A percentile compares a stretch with the other conserved stretches of the same genome.
phyloP scores from a whole-genome alignment of 2,329 filamentous ascomycete species.

The Penicillium corylophilum region DNA sequence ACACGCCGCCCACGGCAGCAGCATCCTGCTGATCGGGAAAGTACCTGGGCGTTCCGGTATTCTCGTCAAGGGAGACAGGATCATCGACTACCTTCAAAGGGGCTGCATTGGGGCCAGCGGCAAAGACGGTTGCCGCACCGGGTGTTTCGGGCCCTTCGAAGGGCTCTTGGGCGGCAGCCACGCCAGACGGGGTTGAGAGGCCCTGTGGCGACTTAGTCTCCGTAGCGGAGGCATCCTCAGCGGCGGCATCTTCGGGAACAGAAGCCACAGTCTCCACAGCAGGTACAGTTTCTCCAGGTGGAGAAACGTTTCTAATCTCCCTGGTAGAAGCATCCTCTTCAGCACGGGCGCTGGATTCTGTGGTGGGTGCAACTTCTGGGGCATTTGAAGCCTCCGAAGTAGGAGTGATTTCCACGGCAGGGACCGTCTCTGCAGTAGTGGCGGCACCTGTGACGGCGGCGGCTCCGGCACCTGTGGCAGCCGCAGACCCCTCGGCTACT shows the following conservation, averaged over 20 bases:
- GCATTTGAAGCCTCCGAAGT: neutral
- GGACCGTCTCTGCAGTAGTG: neutral
- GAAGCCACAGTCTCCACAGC: neutral
- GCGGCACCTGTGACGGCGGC: neutral
- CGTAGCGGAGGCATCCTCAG: neutral
- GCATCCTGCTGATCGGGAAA: conserved; percentile 13
- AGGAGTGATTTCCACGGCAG: neutral
- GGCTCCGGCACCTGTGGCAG: too few species aligned
- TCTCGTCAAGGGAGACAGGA: neutral
- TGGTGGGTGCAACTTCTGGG: neutral
- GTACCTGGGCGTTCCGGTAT: neutral
- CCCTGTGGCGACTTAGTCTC: neutral
- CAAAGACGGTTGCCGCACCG: conserved; percentile 4
- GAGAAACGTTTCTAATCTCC: neutral
- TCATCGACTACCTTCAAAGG: conserved; percentile 7
- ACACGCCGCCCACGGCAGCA: conserved; percentile 3
- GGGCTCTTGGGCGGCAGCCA: neutral
- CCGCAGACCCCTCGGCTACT: neutral
- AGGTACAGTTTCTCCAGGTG: neutral
- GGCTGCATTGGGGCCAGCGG: conserved; percentile 2
- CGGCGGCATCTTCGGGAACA: neutral
- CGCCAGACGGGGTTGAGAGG: neutral
- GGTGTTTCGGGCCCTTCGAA: conserved; percentile 2
- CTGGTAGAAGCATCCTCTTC: neutral
- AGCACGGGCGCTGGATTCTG: neutral